Conservation (phyloP, 345 rosid species). For the Eucalyptus viminalis region DNA sequence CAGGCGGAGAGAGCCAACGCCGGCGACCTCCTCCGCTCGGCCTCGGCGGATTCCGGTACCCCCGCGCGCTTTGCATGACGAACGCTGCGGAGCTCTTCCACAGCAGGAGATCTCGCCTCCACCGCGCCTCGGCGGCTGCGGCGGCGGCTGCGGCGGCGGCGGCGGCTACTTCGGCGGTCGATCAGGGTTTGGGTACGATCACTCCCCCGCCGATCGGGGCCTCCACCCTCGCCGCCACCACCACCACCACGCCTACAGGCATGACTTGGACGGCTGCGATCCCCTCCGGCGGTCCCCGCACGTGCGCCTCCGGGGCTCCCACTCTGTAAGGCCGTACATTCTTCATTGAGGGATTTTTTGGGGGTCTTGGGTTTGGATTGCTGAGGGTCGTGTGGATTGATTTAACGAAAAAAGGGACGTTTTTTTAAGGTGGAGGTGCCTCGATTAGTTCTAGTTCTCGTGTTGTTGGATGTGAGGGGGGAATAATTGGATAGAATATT, state of each 20-base stretch:
- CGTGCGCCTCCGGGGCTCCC: constrained; percentile 29
- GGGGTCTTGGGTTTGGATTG: neutral
- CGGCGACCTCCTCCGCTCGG: neutral
- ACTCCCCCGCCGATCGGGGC: constrained; percentile 29
- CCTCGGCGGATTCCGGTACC: neutral
- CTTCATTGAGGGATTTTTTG: neutral
- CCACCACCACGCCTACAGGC: constrained; percentile 31
- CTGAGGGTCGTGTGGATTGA: neutral
- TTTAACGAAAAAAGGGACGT: neutral
- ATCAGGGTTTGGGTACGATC: constrained; percentile 18
- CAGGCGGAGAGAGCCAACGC: neutral
- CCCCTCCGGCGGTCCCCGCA: constrained; percentile 43
- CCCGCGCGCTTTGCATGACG: constrained; percentile 41
- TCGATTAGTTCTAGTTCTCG: neutral
- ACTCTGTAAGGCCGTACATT: constrained; percentile 18
- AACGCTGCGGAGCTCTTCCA: constrained; percentile 86
- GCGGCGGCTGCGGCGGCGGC: neutral
- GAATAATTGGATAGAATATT: neutral
- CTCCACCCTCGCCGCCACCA: constrained; percentile 9
- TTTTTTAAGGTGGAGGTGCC: neutral
- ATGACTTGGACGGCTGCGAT: constrained; percentile 49
- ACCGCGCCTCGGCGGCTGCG: constrained; percentile 8
- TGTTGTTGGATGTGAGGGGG: neutral
- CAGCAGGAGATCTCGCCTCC: constrained; percentile 64
- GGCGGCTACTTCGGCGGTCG: neutral